phyloP scores from a whole-genome alignment of 768 basidiomycete species.

The Boletus pseudopeckii region DNA sequence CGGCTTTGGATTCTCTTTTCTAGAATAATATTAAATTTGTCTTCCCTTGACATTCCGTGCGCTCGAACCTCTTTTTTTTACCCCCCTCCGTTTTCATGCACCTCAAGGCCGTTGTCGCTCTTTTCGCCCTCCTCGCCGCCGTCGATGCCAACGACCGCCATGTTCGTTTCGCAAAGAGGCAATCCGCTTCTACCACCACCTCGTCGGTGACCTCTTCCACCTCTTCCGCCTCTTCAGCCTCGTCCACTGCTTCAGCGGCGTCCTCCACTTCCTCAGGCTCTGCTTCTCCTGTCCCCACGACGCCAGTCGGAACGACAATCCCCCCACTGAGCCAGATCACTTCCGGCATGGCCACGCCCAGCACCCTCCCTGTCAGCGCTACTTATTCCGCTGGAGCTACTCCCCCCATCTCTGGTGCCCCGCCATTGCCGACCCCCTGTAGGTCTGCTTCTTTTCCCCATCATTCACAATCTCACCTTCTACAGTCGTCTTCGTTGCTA shows the following conservation, averaged over 20 bases:
- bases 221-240: not conserved
- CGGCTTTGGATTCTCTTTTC: too few species aligned
- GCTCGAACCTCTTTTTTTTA: constrained; percentile 8
- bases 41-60: too few species aligned
- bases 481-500: constrained; percentile 43
- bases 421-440: constrained; percentile 64
- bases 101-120: constrained; percentile 40
- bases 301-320: constrained; percentile 41
- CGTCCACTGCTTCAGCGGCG: not conserved
- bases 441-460: constrained; percentile 13
- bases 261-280: constrained; percentile 6
- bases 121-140: constrained; percentile 41
- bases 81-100: constrained; percentile 36
- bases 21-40: too few species aligned
- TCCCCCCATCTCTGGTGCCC: constrained; percentile 63
- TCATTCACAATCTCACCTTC: constrained; percentile 1
- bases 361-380: constrained; percentile 46
- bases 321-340: constrained; percentile 60
- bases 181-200: constrained; percentile 18
- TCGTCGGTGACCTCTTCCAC: constrained; percentile 3
- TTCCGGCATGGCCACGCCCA: constrained; percentile 57
- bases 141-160: constrained; percentile 41
- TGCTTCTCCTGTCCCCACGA: constrained; percentile 21
- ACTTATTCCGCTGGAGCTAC: constrained; percentile 59
- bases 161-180: constrained; percentile 37